These are phyloP conservation scores for Lycium ferocissimum DNA, from an alignment of 257 asterid species.

Conservation along the genomic window DNA sequence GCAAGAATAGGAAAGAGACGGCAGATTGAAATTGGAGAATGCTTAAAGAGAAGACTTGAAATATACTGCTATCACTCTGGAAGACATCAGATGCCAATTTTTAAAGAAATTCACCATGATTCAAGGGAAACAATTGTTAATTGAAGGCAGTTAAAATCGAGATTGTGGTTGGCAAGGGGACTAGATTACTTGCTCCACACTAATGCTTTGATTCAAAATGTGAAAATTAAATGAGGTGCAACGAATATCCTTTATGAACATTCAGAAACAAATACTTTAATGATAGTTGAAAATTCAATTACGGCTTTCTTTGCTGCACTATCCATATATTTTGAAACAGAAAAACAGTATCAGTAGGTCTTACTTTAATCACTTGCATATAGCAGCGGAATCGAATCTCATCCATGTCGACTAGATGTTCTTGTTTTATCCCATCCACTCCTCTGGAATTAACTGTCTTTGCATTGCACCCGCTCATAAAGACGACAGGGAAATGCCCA, in stretches of 20 bases:
- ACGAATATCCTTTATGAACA: not conserved
- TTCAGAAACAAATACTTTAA: not conserved
- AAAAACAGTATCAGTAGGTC: not conserved
- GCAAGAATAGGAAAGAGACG: not conserved
- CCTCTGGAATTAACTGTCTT: not conserved
- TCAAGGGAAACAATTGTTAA: not conserved
- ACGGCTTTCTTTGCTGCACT: not conserved
- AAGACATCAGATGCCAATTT: not conserved
- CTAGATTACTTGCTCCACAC: not conserved
- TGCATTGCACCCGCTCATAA: not conserved
- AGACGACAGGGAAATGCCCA: not conserved
- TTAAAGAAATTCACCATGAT: not conserved
- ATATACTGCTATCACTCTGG: not conserved
- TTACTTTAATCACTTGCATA: constrained; percentile 4
- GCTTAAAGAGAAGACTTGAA: not conserved
- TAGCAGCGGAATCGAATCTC: not conserved
- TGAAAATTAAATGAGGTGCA: not conserved
- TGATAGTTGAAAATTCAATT: not conserved
- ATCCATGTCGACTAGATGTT: not conserved
- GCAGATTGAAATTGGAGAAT: not conserved
- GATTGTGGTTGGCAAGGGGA: not conserved
- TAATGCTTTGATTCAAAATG: constrained; percentile 12
- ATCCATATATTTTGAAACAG: not conserved
- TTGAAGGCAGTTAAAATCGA: constrained; percentile 7
- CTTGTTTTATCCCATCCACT: not conserved